Evolutionary conservation across 2,329 filamentous ascomycete genomes (phyloP).

Genomic region (Botrytis sinoallii): DNA sequence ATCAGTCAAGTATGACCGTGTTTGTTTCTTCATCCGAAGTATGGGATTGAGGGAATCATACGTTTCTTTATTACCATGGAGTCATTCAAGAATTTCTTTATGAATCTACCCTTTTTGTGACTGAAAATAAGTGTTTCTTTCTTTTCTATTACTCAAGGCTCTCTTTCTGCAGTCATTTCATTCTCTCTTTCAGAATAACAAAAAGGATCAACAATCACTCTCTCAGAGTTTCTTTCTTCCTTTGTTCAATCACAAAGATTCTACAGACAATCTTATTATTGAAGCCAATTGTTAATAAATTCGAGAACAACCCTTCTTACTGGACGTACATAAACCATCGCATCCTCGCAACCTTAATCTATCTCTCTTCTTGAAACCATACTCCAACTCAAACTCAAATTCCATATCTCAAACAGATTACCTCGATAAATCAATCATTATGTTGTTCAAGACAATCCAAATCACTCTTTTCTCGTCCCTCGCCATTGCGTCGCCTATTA

Average conservation of each 20-base stretch:
- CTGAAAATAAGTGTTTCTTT: background rate
- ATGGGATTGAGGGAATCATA: background rate
- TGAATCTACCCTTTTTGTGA: background rate
- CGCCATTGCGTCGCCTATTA: background rate
- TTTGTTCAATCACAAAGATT: background rate
- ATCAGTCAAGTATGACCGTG: background rate
- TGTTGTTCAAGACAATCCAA: background rate
- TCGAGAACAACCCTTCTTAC: background rate
- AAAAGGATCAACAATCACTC: background rate
- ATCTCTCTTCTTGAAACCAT: background rate
- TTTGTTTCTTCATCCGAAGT: conserved; percentile 3
- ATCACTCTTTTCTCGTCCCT: background rate
- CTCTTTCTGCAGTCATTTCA: background rate
- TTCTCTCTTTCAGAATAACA: background rate
- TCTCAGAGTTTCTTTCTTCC: background rate
- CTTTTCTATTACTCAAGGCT: background rate
- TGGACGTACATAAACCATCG: background rate
- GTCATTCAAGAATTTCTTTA: background rate
- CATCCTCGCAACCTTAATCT: background rate
- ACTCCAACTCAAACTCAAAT: background rate
- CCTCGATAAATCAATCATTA: background rate
- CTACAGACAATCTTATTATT: background rate
- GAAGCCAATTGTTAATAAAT: background rate
- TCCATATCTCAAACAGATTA: background rate
- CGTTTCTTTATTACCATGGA: background rate